phyloP scores from a whole-genome alignment of 306 rosid genomes.

The Vigna trinervia region DNA sequence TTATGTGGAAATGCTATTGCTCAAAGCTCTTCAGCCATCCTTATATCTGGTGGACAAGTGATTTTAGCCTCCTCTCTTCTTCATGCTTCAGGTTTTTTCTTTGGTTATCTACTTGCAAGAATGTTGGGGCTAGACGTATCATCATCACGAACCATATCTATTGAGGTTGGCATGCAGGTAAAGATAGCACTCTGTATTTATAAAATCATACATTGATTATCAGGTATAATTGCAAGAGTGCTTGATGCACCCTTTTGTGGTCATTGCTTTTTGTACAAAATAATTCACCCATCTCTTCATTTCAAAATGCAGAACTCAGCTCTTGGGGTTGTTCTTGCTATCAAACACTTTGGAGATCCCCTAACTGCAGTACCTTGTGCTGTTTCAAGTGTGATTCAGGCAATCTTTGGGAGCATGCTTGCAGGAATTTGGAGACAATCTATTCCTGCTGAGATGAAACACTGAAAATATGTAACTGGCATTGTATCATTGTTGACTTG shows the following conservation, averaged over 20 bases:
- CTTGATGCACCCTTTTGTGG: too few relatives aligned
- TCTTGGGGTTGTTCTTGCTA: slow-evolving; percentile 78
- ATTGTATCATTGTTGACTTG: too few relatives aligned
- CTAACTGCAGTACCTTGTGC: slow-evolving; percentile 89
- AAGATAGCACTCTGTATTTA: not conserved
- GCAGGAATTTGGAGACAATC: slow-evolving; percentile 87
- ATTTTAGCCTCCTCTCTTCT: slow-evolving; percentile 67
- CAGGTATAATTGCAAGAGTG: too few relatives aligned
- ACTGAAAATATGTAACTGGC: slow-evolving; percentile 34
- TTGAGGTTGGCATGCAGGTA: slow-evolving; percentile 96
- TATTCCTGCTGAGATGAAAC: slow-evolving; percentile 51
- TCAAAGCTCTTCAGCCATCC: slow-evolving; percentile 76
- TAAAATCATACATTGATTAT: too few relatives aligned
- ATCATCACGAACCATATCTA: slow-evolving; percentile 78
- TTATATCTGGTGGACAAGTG: slow-evolving; percentile 72
- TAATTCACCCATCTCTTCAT: not conserved
- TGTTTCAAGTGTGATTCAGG: slow-evolving; percentile 79
- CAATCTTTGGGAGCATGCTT: slow-evolving; percentile 73
- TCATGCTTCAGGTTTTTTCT: slow-evolving; percentile 80
- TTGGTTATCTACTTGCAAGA: slow-evolving; percentile 71
- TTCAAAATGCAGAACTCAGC: slow-evolving; percentile 68
- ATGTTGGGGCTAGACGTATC: slow-evolving; percentile 66
- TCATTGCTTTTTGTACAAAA: too few relatives aligned
- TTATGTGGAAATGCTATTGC: slow-evolving; percentile 83
- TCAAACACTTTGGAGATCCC: slow-evolving; percentile 84